Conservation (phyloP, 345 rosid species). For the Arabidopsis thaliana region DNA sequence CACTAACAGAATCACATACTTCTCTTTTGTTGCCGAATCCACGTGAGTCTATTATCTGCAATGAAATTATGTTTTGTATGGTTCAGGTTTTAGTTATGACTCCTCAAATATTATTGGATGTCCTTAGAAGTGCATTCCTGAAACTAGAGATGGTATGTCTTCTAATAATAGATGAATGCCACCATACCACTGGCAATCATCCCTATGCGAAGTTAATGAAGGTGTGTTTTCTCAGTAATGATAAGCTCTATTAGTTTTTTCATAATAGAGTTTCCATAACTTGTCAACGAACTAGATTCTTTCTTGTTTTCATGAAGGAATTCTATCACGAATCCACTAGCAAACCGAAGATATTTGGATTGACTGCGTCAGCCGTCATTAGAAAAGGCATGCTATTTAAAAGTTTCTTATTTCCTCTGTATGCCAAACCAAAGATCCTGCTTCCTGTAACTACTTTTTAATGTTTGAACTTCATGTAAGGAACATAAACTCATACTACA, state of each 20-base stretch:
- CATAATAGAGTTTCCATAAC: background rate
- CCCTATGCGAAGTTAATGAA: conserved; percentile 83
- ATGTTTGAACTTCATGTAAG: conserved; percentile 14
- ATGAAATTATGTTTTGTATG: conserved; percentile 16
- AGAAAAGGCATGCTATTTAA: conserved; percentile 63
- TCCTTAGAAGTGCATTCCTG: conserved; percentile 70
- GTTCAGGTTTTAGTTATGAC: conserved; percentile 90
- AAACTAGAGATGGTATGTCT: conserved; percentile 64
- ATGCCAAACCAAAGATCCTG: conserved; percentile 25
- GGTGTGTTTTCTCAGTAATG: conserved; percentile 49
- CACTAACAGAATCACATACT: conserved; percentile 8
- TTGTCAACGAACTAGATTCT: conserved; percentile 12
- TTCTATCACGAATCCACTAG: conserved; percentile 61
- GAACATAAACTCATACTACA: conserved; percentile 5
- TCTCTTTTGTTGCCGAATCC: conserved; percentile 13
- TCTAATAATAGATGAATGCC: conserved; percentile 85
- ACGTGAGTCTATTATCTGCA: conserved; percentile 16
- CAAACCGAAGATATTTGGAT: conserved; percentile 89
- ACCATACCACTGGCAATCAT: conserved; percentile 78
- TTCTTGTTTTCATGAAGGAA: conserved; percentile 57
- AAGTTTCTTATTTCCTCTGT: background rate
- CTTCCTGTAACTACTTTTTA: conserved; percentile 15
- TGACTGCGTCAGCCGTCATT: conserved; percentile 69
- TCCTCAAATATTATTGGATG: conserved; percentile 83
- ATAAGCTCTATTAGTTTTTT: conserved; percentile 9